Base-by-base conservation (phyloP, 305 asterid genomes). In the Rubia balearica region DNA sequence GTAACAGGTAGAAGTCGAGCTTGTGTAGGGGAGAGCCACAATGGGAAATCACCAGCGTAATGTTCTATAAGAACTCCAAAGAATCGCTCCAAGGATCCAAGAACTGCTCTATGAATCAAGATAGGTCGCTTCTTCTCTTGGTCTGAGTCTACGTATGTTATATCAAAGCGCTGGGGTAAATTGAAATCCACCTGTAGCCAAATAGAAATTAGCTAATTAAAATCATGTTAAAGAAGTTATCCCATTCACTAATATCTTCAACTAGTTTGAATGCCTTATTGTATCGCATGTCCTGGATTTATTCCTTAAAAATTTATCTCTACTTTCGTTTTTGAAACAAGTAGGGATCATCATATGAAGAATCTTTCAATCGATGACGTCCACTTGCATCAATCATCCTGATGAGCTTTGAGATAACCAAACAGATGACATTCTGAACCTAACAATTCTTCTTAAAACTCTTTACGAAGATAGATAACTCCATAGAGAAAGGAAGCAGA, bases 11-110 rank as follows among this genome's bases (percentile, higher is more conserved):
- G 75, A 73, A 93, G 65, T 55, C 88, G 94, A 76, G 92, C 87
- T 82, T 90, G 98, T 68, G 82, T 79, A 24, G 97, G 98, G 76
- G 96, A 89, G 72, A 93, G 96, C 98, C 98, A 93, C 65, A 93
- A 75, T 1, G 98, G 98, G 72, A 92, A 89, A 80, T 93, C 98
- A 42, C 97, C 96, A 72, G 96, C 96, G 77, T 87, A 93, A 74
- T 93, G 90, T 83, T 93, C 97, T 43, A 92, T 82, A 42, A 92
- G 95, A 77, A 92, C 96, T 51, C 98, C 98, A 72, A 92, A 92
- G 77, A 90, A 92, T 42, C 97, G 85, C 81, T 92, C 98, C 80
- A 92, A 78, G 71, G 97, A 92, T 82, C 98, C 98, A 74, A 92
- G 96, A 75, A 90, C 83, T 65, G 98, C 97, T 80, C 97, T 83